Percentiles rank a stretch among this genome's conserved stretches.
These are phyloP conservation scores for Phyllosticta citriasiana DNA, from an alignment of 2,329 filamentous ascomycete species.

Conservation along the genomic window DNA sequence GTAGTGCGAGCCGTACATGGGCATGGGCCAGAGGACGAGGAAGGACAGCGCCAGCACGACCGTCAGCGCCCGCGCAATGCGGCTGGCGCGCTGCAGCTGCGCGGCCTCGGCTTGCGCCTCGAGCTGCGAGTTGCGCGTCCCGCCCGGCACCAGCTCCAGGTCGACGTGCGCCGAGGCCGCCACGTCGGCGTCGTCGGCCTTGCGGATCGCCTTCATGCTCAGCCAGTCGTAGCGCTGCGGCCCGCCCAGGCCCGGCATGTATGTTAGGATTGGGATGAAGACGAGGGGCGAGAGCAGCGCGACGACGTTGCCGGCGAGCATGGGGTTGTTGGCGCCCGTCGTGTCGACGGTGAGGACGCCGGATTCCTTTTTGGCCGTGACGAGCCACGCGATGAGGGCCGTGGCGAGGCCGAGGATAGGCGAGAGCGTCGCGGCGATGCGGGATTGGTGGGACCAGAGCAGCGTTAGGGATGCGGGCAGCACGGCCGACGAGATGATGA, in stretches of 20 bases:
- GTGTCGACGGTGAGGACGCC: constrained; percentile 60
- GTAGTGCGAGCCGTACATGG: constrained; percentile 75
- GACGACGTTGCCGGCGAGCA: constrained; percentile 79
- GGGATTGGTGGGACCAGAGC: constrained; percentile 71
- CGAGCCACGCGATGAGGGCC: constrained; percentile 66
- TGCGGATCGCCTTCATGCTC: constrained; percentile 70
- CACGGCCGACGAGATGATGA: constrained; percentile 78
- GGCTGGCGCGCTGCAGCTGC: constrained; percentile 33
- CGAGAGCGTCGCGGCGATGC: constrained; percentile 59
- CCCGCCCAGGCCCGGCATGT: constrained; percentile 44
- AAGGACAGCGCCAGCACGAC: constrained; percentile 58
- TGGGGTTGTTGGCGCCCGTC: constrained; percentile 71
- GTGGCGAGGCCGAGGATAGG: constrained; percentile 60
- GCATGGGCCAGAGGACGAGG: constrained; percentile 83
- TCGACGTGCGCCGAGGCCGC: constrained; percentile 46
- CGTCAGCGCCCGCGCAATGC: constrained; percentile 48
- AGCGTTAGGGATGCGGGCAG: constrained; percentile 73
- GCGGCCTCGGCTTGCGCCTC: constrained; percentile 26
- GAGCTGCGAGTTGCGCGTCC: constrained; percentile 11
- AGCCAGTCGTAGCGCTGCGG: constrained; percentile 75
- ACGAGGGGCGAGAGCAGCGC: constrained; percentile 68
- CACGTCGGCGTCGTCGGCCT: constrained; percentile 67
- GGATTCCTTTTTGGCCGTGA: constrained; percentile 61
- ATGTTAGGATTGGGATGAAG: constrained; percentile 67
- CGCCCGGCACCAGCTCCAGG: constrained; percentile 48